A percentile compares a stretch with the other conserved stretches of the same genome.
Evolutionary conservation across 345 rosid genomes (phyloP).

Genomic region (Citrus unshiu): DNA sequence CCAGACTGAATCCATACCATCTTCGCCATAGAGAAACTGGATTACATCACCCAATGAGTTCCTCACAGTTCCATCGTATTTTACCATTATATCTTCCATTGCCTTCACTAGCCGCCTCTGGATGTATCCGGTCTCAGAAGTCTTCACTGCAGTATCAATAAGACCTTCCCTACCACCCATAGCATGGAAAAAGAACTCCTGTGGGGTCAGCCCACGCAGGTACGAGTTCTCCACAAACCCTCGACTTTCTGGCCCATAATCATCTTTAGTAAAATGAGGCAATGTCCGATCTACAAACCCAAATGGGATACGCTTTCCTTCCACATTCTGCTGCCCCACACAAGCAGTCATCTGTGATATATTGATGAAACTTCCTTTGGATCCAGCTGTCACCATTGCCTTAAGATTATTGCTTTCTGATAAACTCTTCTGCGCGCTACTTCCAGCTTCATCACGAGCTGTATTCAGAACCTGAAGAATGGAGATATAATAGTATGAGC

Average conservation of each 20-base stretch:
- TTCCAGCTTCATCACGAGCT: conserved; percentile 99
- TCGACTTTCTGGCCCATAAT: conserved; percentile 97
- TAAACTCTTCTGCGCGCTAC: conserved; percentile 91
- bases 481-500: conserved; percentile 6
- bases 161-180: conserved; percentile 99
- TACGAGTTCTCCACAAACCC: conserved; percentile 99
- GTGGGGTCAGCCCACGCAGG: conserved; percentile 96
- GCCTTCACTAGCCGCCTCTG: conserved; percentile 99
- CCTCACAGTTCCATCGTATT: conserved; percentile 97
- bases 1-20: conserved; percentile 99
- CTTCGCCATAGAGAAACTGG: conserved; percentile 98
- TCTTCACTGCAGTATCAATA: conserved; percentile 97
- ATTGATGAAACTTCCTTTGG: conserved; percentile 97
- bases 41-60: conserved; percentile 96
- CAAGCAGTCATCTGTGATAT: conserved; percentile 99
- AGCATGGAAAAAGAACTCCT: conserved; percentile 98
- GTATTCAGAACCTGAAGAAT: conserved; percentile 69
- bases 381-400: conserved; percentile 99
- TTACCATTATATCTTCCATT: conserved; percentile 99
- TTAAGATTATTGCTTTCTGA: conserved; percentile 97
- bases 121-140: conserved; percentile 98
- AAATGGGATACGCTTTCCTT: conserved; percentile 95
- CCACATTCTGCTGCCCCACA: conserved; percentile 99
- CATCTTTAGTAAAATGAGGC: conserved; percentile 97
- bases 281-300: conserved; percentile 87